Conservation (phyloP, 2,329 filamentous ascomycete genomes). For the Parascedosporium putredinis region DNA sequence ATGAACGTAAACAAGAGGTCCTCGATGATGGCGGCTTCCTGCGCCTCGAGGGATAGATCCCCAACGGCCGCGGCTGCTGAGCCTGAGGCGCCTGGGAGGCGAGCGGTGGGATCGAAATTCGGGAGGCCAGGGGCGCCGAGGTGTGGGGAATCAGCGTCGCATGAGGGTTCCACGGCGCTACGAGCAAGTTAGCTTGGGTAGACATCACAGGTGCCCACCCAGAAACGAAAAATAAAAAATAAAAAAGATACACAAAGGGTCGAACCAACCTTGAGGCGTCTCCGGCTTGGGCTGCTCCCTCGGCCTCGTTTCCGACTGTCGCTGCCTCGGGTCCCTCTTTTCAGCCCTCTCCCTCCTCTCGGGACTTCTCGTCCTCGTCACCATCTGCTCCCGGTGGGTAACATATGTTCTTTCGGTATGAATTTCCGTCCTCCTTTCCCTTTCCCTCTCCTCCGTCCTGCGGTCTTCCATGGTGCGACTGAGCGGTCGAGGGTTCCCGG, state of each 20-base stretch:
- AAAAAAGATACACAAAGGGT: background rate
- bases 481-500: slow-evolving; percentile 42
- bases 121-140: slow-evolving; percentile 60
- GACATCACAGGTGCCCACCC: background rate
- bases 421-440: slow-evolving; percentile 47
- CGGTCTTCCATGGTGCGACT: slow-evolving; percentile 33
- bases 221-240: background rate
- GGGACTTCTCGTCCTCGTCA: slow-evolving; percentile 49
- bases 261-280: slow-evolving; percentile 35
- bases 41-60: slow-evolving; percentile 66
- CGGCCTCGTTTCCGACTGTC: slow-evolving; percentile 31
- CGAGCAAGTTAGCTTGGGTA: background rate
- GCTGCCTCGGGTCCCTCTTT: slow-evolving; percentile 28
- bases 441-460: slow-evolving; percentile 42
- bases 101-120: slow-evolving; percentile 56
- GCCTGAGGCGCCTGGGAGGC: slow-evolving; percentile 65
- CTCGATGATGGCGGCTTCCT: slow-evolving; percentile 80
- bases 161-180: slow-evolving; percentile 65
- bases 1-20: slow-evolving; percentile 93
- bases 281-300: slow-evolving; percentile 35
- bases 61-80: slow-evolving; percentile 58
- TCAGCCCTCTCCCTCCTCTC: slow-evolving; percentile 28
- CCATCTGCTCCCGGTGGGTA: slow-evolving; percentile 52
- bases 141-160: slow-evolving; percentile 61
- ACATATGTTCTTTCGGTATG: slow-evolving; percentile 30